Evolutionary conservation across 805 yeast species (phyloP), one percentile per base, ranked within the genome.

Genomic region (Schwanniomyces sp.): DNA sequence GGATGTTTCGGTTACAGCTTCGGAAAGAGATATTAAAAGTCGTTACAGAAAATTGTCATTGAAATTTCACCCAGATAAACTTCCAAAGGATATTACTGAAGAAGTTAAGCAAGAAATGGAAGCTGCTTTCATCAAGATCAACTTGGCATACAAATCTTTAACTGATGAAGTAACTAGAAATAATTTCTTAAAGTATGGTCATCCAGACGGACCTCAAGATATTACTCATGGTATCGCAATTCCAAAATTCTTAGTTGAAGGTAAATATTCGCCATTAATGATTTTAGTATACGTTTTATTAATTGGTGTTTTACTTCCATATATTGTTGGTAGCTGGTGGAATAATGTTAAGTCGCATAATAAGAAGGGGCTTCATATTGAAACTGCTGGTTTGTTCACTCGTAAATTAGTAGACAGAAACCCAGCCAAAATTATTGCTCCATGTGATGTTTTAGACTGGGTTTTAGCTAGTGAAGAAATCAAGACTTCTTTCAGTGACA

Each of bases 141-240:
- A 88, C 49, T 88, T 88, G 67, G 99, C 99, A 24, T 91, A 95
- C 70, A 88, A 91, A 67, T 89, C 99, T 0, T 79, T 94, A 53
- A 95, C 99, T 11, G 98, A 94, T 67, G 97, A 89, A 56, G 78
- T 75, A 9, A 83, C 88, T 3, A 86, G 82, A 58, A 88, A 88
- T 56, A 94, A 94, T 64, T 91, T 80, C 65, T 72, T 85, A 58
- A 84, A 81, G 57, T 94, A 86, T 61, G 99, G 99, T 43, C 96
- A 95, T 64, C 99, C 99, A 4, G 99, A 94, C 71, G 99, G 99
- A 38, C 96, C 96, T 37, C 96, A 89, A 67, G 88, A 88, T 25
- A 78, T 86, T 16, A 73, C 86, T 17, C 97, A 90, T 64, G 99
- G 99, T 52, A 91, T 94, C 66, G 99, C 98, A 0, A 71, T 94